Evolutionary conservation across 768 basidiomycete genomes (phyloP), one percentile per base, ranked within the genome.

Genomic region (Termitomyces sp.): DNA sequence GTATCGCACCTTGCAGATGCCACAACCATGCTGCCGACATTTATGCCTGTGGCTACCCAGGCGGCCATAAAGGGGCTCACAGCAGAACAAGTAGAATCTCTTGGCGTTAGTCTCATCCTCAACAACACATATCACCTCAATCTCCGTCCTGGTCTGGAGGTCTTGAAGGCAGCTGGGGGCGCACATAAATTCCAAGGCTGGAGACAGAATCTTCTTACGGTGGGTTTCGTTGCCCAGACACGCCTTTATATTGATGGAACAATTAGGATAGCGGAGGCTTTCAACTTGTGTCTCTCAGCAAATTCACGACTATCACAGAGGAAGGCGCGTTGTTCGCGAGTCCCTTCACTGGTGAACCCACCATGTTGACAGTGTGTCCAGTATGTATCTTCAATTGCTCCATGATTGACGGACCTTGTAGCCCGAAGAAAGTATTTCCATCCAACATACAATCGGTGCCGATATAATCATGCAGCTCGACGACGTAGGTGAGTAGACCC

Each of bases 381-480:
- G 53, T 14, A 8, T 12, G 12, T n/a, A 46, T 57, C 52, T 5
- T 51, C 56, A 56, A 57, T 55, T 31, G 42, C 8, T 58, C 64
- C 58, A 27, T 16, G 18, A 42, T 46, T 12, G 46, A 46, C 18
- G 52, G 50, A 59, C 22, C 32, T 27, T 3, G 50, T 56, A 93
- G 88, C 93, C 94, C 34, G 93, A 96, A 72, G 89, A 94, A 75
- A 92, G 90, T 64, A 94, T 95, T 42, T 84, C 85, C 16, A 89
- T 93, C 64, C 92, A 96, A 67, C 94, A 96, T 66, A 79, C 87
- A 8, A 94, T 96, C 43, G 92, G 93, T 5, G 90, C 87, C 27
- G 93, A 96, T 68, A 96, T 96, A 59, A 92, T 96, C 59, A 95
- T 96, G 94, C 93, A 92, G 68, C 79, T 94, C 18, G 92, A 94